A percentile compares a stretch with the other conserved stretches of the same genome.
Conservation (phyloP, 2,329 filamentous ascomycete genomes). For the Talaromyces sp. region DNA sequence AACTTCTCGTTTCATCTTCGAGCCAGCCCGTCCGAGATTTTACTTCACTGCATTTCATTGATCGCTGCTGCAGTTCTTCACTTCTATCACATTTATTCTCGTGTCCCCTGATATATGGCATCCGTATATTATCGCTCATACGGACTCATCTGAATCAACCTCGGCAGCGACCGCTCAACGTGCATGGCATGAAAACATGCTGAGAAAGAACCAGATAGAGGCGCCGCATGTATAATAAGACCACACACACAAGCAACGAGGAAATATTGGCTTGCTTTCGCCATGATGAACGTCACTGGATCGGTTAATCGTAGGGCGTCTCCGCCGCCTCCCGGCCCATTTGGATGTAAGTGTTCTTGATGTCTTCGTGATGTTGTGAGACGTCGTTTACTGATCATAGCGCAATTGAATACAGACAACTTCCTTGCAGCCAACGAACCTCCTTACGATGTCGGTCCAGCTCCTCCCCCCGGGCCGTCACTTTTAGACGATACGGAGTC, state of each 20-base stretch:
- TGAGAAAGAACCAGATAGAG: slow-evolving; percentile 3
- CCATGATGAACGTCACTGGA: slow-evolving; percentile 33
- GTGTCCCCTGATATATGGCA: neutral
- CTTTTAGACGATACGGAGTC: slow-evolving; percentile 59
- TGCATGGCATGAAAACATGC: neutral
- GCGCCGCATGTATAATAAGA: neutral
- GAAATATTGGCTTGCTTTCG: slow-evolving; percentile 1
- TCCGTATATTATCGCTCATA: neutral
- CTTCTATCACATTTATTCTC: neutral
- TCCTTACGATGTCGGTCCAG: slow-evolving; percentile 52
- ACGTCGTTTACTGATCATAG: neutral
- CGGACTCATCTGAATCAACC: slow-evolving; percentile 5
- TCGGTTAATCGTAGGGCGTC: slow-evolving; percentile 39
- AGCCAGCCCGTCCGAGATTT: neutral
- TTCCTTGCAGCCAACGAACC: slow-evolving; percentile 35
- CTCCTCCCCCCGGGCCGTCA: slow-evolving; percentile 62
- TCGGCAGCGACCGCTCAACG: neutral
- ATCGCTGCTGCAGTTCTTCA: neutral
- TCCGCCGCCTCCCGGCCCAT: slow-evolving; percentile 57
- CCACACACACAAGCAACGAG: neutral
- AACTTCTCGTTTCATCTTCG: neutral
- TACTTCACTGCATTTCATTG: neutral
- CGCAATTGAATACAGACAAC: slow-evolving; percentile 26
- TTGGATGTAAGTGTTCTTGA: slow-evolving; percentile 60
- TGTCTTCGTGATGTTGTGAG: neutral